phyloP scores from a whole-genome alignment of 345 rosid species.

The Rhodamnia argentea region DNA sequence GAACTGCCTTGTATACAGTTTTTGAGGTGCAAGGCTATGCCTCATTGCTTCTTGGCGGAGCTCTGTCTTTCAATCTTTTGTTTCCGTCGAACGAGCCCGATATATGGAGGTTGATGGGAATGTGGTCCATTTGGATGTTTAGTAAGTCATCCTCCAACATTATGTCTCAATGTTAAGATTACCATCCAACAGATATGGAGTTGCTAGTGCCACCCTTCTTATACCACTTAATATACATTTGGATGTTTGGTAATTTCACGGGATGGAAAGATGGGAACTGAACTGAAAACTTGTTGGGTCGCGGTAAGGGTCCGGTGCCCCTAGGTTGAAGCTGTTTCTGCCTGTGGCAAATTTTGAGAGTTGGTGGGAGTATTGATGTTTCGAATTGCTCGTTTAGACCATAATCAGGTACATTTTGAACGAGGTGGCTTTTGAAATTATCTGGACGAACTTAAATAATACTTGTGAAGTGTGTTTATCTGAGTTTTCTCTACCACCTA shows the following conservation, averaged over 20 bases:
- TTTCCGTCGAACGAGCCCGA: constrained; percentile 90
- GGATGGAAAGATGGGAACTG: not conserved
- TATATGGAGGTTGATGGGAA: constrained; percentile 92
- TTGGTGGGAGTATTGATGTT: not conserved
- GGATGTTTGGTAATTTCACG: not conserved
- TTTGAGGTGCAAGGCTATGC: constrained; percentile 87
- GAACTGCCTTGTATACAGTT: constrained; percentile 65
- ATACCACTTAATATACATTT: not conserved
- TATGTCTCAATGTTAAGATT: not conserved
- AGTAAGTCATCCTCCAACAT: constrained; percentile 32
- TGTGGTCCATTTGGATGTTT: constrained; percentile 99
- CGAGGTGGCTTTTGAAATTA: not conserved
- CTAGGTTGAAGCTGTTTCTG: not conserved
- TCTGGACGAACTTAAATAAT: not conserved
- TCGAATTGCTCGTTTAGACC: not conserved
- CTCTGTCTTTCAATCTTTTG: constrained; percentile 73
- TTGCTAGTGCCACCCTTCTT: not conserved
- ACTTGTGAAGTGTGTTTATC: not conserved
- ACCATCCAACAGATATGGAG: not conserved
- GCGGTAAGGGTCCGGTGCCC: not conserved
- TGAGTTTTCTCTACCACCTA: not conserved
- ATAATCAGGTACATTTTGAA: not conserved
- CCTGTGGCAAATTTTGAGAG: not conserved
- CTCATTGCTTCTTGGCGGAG: constrained; percentile 76
- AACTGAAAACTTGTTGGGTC: not conserved